phyloP scores from a whole-genome alignment of 2,329 filamentous ascomycete species.

The Nigrospora osmanthi region DNA sequence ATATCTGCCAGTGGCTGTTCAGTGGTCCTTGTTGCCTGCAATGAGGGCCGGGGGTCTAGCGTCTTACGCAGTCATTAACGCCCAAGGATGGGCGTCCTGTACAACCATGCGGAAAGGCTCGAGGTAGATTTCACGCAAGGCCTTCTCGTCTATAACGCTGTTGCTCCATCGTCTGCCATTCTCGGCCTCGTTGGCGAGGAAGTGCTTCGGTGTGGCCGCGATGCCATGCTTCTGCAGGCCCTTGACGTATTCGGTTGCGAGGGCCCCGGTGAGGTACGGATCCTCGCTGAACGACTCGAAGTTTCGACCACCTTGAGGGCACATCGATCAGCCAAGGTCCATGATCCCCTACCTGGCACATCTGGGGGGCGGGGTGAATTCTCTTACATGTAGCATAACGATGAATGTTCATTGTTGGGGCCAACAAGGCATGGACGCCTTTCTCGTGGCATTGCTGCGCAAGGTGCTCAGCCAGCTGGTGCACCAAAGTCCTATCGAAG shows the following conservation, averaged over 20 bases:
- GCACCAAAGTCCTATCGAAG: conserved; percentile 44
- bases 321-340: no score
- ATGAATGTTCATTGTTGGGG: conserved; percentile 58
- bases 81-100: conserved; percentile 39
- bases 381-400: no score
- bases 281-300: conserved; percentile 54
- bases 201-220: conserved; percentile 51
- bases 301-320: conserved; percentile 49
- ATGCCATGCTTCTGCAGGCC: conserved; percentile 51
- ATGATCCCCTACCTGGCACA: no score
- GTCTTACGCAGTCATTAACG: conserved; percentile 53
- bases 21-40: no score
- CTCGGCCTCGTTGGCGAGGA: conserved; percentile 54
- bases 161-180: conserved; percentile 49
- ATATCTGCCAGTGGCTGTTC: no score
- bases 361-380: no score
- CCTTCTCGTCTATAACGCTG: conserved; percentile 44
- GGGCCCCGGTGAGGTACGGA: conserved; percentile 46
- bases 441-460: conserved; percentile 45
- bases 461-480: conserved; percentile 40
- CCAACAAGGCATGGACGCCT: conserved; percentile 50
- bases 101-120: conserved; percentile 50
- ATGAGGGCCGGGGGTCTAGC: no score
- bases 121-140: conserved; percentile 50
- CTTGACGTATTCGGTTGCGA: conserved; percentile 41